These are phyloP conservation scores for Elongisporangium prolatum DNA, from an alignment of 352 stramenopile species.

Conservation along the genomic window DNA sequence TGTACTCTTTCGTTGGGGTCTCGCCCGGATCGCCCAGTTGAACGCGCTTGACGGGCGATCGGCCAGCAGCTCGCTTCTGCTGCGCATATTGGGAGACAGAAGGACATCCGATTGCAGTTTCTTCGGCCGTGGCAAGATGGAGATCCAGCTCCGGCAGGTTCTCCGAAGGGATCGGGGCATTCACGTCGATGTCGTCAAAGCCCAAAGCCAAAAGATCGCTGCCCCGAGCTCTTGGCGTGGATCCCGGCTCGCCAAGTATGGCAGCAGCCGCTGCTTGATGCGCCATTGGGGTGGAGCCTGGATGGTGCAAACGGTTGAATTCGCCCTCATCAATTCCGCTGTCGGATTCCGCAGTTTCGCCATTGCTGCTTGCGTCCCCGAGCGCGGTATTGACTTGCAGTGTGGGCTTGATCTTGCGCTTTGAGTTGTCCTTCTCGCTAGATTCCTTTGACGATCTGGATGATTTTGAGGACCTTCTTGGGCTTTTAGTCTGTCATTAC, in stretches of 20 bases:
- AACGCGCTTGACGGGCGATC: constrained; percentile 46
- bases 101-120: not conserved
- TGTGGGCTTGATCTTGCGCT: constrained; percentile 20
- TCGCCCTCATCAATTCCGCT: constrained; percentile 12
- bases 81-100: constrained; percentile 51
- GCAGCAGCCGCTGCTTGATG: constrained; percentile 10
- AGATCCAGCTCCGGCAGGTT: constrained; percentile 5
- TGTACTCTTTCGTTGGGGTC: constrained; percentile 77
- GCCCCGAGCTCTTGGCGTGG: constrained; percentile 44
- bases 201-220: constrained; percentile 41
- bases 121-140: not conserved
- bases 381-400: constrained; percentile 37
- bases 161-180: constrained; percentile 6
- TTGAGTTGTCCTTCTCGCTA: not conserved
- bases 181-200: constrained; percentile 45
- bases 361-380: constrained; percentile 7
- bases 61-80: constrained; percentile 34
- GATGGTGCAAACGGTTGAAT: constrained; percentile 58
- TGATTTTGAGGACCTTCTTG: not conserved
- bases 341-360: constrained; percentile 1
- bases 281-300: constrained; percentile 52
- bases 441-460: not conserved
- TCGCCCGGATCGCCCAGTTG: constrained; percentile 42
- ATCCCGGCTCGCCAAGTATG: constrained; percentile 54
- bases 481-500: not conserved